These are phyloP conservation scores for Hamamelis virginiana DNA, from an alignment of 164 flowering plant genomes.

Conservation along the genomic window DNA sequence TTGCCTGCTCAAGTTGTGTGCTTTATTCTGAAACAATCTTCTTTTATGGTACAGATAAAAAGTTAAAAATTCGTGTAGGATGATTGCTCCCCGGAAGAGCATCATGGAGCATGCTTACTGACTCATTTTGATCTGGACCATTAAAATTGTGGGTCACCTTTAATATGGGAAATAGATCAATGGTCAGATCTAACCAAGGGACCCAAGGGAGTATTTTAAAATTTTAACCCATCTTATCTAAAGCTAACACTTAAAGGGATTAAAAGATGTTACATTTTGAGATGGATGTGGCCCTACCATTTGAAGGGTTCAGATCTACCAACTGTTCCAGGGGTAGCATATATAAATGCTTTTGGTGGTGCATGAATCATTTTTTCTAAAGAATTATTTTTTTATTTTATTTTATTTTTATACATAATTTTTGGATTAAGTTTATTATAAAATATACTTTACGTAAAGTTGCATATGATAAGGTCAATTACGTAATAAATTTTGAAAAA, in stretches of 20 bases:
- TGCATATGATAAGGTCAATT: too few species aligned
- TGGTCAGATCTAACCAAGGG: too few species aligned
- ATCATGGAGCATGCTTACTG: neutral
- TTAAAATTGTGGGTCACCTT: neutral
- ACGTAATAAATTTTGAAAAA: too few species aligned
- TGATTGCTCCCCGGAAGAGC: neutral
- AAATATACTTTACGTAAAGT: too few species aligned
- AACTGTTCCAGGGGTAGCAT: constrained; percentile 19
- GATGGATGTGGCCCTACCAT: constrained; percentile 12
- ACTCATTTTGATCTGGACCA: neutral
- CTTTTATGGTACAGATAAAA: neutral
- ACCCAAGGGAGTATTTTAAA: too few species aligned
- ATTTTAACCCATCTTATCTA: neutral
- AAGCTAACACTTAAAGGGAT: neutral
- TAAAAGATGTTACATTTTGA: constrained; percentile 1
- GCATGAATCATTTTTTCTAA: constrained; percentile 16
- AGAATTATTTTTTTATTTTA: too few species aligned
- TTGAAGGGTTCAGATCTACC: constrained; percentile 29
- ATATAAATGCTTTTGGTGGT: constrained; percentile 27
- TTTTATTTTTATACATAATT: too few species aligned
- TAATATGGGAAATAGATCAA: too few species aligned
- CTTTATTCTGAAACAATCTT: neutral
- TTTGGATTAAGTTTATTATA: too few species aligned
- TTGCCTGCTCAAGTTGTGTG: too few species aligned
- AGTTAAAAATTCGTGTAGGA: neutral